Base-by-base conservation (phyloP, 768 basidiomycete genomes). In the Pulveroboletus frians region DNA sequence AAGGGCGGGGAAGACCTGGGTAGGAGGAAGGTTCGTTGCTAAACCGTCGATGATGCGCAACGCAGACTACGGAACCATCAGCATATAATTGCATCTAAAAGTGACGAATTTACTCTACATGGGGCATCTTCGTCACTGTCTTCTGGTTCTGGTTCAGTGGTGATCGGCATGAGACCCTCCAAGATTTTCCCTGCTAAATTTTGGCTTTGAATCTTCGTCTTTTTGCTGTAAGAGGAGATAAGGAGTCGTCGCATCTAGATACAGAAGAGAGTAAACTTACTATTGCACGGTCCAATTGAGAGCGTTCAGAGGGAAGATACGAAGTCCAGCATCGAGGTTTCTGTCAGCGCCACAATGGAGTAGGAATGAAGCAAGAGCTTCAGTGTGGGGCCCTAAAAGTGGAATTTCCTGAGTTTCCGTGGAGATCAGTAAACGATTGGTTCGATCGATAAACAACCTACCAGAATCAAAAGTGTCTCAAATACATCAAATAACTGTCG, bases 241-340 rank as follows among this genome's bases (percentile, higher is more conserved):
- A 35, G 20, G 47, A 6, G 41, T 26, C 9, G 45, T 37, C n/a
- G 17, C 17, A 23, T 17, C 3, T 32, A 26, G 10, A 13, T 13
- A n/a, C 6, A 9, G 31, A 34, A 15, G 31, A 39, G 11, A 27
- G 17, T 4, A 1, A 7, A 71, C 85, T 59, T 61, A 85, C 92
- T 98, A 98, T 76, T 94, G 88, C 46, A 98, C 85, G 8, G 93
- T 92, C 94, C 94, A 98, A 63, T 92, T 88, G 9, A 99, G 80
- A 7, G 90, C 88, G 61, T 97, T 98, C 34, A 99, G 78, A 9
- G 88, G 84, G 58, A 96, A 85, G 51, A 93, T 80, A 49, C 96
- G 87, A 50, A 96, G 80, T 44, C 89, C 92, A 41, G 72, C 69
- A 39, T 90, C 88, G 60, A 85, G 83, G 10, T 72, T 69, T 54